These are phyloP conservation scores for Mycena vulgaris DNA, from an alignment of 768 basidiomycete species.

Conservation along the genomic window DNA sequence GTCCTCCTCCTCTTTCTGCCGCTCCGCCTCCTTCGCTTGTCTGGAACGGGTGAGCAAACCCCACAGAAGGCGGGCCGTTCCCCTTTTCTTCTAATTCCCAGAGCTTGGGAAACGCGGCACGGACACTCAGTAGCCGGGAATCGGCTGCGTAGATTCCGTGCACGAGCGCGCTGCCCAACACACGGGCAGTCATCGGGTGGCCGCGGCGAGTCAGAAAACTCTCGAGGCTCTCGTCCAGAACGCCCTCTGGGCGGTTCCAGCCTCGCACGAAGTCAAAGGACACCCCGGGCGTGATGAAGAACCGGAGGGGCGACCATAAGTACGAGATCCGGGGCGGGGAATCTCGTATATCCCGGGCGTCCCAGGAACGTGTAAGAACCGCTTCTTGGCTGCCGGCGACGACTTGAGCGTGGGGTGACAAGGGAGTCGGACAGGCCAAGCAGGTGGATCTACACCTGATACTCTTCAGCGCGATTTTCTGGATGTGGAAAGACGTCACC, in stretches of 20 bases:
- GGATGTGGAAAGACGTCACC: conserved; percentile 60
- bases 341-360: conserved; percentile 67
- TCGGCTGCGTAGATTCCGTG: conserved; percentile 97
- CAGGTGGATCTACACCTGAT: conserved; percentile 77
- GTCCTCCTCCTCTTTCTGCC: conserved; percentile 32
- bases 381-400: conserved; percentile 82
- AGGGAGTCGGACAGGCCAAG: conserved; percentile 73
- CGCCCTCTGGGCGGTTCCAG: conserved; percentile 55
- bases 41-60: conserved; percentile 62
- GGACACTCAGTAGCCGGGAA: conserved; percentile 79
- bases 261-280: conserved; percentile 71
- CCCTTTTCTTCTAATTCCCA: conserved; percentile 80
- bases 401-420: conserved; percentile 73
- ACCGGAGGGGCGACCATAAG: conserved; percentile 57
- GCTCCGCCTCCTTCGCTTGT: conserved; percentile 27
- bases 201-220: conserved; percentile 83
- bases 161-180: conserved; percentile 84
- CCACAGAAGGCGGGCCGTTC: conserved; percentile 76
- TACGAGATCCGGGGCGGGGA: conserved; percentile 58
- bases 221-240: conserved; percentile 86
- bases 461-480: conserved; percentile 22
- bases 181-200: conserved; percentile 78
- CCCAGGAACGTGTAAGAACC: conserved; percentile 77
- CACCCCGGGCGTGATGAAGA: conserved; percentile 66
- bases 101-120: conserved; percentile 82